Evolutionary conservation across 2,329 filamentous ascomycete genomes (phyloP).

Genomic region (Fusarium temperatum): DNA sequence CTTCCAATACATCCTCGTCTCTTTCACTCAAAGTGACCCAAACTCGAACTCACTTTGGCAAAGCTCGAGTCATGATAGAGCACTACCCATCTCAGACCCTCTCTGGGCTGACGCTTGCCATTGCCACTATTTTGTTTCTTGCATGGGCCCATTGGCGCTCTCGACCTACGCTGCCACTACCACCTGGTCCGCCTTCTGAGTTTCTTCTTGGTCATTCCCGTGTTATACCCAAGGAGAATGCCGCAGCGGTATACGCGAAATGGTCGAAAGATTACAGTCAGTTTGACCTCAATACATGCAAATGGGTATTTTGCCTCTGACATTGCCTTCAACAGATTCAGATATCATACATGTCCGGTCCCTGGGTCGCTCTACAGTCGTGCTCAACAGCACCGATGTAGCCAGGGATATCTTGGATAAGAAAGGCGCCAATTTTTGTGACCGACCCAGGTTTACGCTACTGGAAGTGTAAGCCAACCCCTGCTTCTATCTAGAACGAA

Average conservation of each 20-base stretch:
- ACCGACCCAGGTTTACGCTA: conserved; percentile 55
- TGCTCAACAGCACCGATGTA: conserved; percentile 42
- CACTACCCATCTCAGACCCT: conserved; percentile 4
- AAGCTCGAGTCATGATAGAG: conserved; percentile 14
- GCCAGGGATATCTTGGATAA: conserved; percentile 56
- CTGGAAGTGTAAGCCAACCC: conserved; percentile 45
- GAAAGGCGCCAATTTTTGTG: conserved; percentile 54
- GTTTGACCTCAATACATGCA: neutral
- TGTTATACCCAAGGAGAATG: conserved; percentile 42
- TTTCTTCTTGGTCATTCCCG: conserved; percentile 42
- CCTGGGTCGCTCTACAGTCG: conserved; percentile 44
- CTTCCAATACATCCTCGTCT: neutral
- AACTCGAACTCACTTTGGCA: neutral
- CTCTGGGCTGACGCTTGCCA: conserved; percentile 7
- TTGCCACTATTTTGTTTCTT: conserved; percentile 6
- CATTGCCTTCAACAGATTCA: conserved; percentile 33
- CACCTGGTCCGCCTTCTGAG: conserved; percentile 43
- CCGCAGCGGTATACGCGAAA: conserved; percentile 38
- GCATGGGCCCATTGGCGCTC: conserved; percentile 5
- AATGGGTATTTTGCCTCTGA: neutral
- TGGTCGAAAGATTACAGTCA: conserved; percentile 43
- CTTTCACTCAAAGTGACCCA: neutral
- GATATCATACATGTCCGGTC: conserved; percentile 46
- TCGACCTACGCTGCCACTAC: conserved; percentile 28
- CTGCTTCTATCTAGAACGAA: neutral